Evolutionary conservation across 257 asterid species (phyloP).

Genomic region (Pogostemon cablin): DNA sequence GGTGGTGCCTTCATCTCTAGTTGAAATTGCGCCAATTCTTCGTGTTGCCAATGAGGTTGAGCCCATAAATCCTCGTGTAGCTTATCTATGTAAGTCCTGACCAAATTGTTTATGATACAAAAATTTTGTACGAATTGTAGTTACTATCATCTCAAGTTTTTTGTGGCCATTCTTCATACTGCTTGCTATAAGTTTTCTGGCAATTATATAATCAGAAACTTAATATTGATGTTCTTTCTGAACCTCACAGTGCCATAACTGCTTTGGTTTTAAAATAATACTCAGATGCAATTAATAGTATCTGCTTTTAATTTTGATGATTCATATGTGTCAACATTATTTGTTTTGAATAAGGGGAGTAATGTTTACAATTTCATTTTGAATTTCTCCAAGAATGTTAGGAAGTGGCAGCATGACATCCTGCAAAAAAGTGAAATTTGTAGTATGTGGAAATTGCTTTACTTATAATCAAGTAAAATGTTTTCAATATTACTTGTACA

Average conservation of each 20-base stretch:
- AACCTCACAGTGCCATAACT: not conserved
- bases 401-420: not conserved
- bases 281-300: not conserved
- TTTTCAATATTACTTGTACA: not conserved
- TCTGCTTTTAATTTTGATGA: constrained; percentile 6
- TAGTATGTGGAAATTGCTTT: constrained; percentile 9
- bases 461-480: not conserved
- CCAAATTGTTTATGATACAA: not conserved
- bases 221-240: not conserved
- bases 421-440: not conserved
- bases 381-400: not conserved
- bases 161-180: constrained; percentile 2
- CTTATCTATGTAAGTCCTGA: constrained; percentile 83
- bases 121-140: constrained; percentile 16
- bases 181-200: constrained; percentile 8
- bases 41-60: constrained; percentile 99
- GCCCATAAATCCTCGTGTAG: constrained; percentile 85
- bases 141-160: not conserved
- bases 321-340: not conserved
- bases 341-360: not conserved
- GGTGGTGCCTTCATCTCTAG: constrained; percentile 93
- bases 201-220: not conserved
- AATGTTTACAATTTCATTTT: not conserved
- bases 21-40: constrained; percentile 94
- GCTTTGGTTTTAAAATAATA: not conserved